A percentile compares a stretch with the other conserved stretches of the same genome.
These are phyloP conservation scores for Russula abietina DNA, from an alignment of 768 basidiomycete genomes.

Conservation along the genomic window DNA sequence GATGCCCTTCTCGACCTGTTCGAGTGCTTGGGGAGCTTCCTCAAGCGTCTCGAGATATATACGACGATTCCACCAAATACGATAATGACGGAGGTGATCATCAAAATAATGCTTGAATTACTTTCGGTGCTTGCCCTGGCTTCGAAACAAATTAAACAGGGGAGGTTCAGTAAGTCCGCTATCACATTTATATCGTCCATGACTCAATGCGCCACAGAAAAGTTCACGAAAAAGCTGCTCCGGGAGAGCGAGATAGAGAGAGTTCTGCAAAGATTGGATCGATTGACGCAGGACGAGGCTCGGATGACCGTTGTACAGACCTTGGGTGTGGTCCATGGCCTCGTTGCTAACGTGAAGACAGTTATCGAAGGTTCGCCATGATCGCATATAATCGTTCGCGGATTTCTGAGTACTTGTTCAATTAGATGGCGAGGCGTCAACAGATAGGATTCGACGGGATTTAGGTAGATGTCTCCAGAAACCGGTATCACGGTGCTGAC, in stretches of 20 bases:
- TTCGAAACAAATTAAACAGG: conserved; percentile 4
- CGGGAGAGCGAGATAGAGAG: conserved; percentile 2
- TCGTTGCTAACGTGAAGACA: background rate
- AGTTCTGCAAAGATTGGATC: background rate
- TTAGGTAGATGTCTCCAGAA: background rate
- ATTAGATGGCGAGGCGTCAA: background rate
- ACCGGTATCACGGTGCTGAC: too few species aligned
- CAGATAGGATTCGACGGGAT: background rate
- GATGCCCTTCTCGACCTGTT: conserved; percentile 2
- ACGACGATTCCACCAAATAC: background rate
- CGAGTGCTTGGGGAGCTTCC: background rate
- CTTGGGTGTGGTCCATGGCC: background rate
- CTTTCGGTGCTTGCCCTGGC: background rate
- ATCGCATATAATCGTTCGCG: background rate
- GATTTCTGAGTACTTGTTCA: background rate
- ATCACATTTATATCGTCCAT: background rate
- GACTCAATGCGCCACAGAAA: background rate
- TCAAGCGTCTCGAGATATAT: background rate
- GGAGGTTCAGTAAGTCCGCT: background rate
- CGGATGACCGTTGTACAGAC: background rate
- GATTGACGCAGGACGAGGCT: conserved; percentile 1
- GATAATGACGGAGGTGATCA: background rate
- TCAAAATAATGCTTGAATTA: conserved; percentile 3
- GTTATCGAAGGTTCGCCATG: background rate
- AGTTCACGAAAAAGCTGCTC: background rate